Evolutionary conservation across 495 filamentous ascomycete species (phyloP), one percentile per base, ranked within the genome.

Genomic region (Hapsidospora chrysogenum): DNA sequence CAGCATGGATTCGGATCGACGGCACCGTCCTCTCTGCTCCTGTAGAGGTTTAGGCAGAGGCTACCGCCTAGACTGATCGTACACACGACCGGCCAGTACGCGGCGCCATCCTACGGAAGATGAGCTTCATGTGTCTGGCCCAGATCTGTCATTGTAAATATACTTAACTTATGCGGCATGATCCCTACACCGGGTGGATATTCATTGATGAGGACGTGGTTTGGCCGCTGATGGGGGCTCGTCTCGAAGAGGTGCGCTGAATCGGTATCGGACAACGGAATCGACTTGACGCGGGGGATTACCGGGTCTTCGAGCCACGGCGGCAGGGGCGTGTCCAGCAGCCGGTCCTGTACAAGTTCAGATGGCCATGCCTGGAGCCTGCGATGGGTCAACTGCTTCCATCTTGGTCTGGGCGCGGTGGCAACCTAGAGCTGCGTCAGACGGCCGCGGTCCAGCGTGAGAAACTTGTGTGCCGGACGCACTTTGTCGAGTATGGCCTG

Each of bases 181-280:
- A 96, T 97, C 5, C 89, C 89, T 43, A 93, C 78, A 1, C 82
- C 83, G 0, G 82, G 74, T 1, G 54, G 56, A 54, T 97, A 97
- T 54, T 95, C 85, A 47, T 97, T 97, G 27, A 96, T 70, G 13
- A 97, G 64, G 31, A 89, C 80, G 60, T 97, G 89, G 41, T 97
- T 97, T 20, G 87, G 85, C 3, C 54, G 61, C 8, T 56, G 39
- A 44, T 95, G 86, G 17, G 86, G 81, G 17, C 83, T 70, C 14
- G 65, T 47, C 2, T 53, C 48, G 53, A 94, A 95, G 16, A 93
- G 63, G 31, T 61, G 46, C 28, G 50, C 47, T 9, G 35, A 30
- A 19, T 29, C 30, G 17, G 26, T 40, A 38, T 48, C 38, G 3
- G 50, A 50, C 11, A 64, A 17, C n/a, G 56, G 62, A 23, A 66